Conservation (phyloP, 1,284 basidiomycete species). For the Quambalaria eucalypti region DNA sequence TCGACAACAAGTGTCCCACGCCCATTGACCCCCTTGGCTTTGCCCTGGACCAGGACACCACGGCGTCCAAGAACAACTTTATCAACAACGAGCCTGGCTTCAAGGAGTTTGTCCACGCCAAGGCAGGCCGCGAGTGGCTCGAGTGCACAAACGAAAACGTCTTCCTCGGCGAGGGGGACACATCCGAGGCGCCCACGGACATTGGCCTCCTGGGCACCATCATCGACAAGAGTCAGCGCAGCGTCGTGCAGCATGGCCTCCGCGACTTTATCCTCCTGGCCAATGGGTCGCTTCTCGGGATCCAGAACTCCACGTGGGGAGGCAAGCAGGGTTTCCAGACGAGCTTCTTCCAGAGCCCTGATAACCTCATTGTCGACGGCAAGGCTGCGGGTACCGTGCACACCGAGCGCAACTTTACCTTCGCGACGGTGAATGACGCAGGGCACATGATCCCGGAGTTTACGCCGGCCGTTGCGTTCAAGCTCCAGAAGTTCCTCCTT, state of each 20-base stretch:
- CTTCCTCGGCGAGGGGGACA: conserved; percentile 13
- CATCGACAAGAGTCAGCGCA: conserved; percentile 28
- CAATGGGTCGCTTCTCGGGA: conserved; percentile 28
- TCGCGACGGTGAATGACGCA: conserved; percentile 6
- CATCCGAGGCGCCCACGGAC: conserved; percentile 5
- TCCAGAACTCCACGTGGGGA: conserved; percentile 45
- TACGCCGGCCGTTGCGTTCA: conserved; percentile 22
- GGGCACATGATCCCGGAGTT: conserved; percentile 21
- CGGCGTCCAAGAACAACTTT: conserved; percentile 13
- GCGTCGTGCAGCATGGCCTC: conserved; percentile 33
- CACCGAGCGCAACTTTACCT: conserved; percentile 37
- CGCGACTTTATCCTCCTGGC: conserved; percentile 31
- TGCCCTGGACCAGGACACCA: conserved; percentile 4
- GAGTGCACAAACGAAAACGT: conserved; percentile 19
- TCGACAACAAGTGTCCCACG: conserved; percentile 3
- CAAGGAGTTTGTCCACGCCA: conserved; percentile 34
- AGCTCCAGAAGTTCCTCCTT: conserved; percentile 32
- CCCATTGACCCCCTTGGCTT: conserved; percentile 16
- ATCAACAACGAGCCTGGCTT: conserved; percentile 27
- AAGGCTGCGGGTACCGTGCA: conserved; percentile 12
- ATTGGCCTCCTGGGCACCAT: conserved; percentile 16
- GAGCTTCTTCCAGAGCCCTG: conserved; percentile 8
- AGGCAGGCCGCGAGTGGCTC: conserved; percentile 17
- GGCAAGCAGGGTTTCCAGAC: conserved; percentile 36
- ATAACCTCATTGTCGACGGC: conserved; percentile 14